Evolutionary conservation across 2,329 filamentous ascomycete species (phyloP).

Genomic region (Arthroderma uncinatum): DNA sequence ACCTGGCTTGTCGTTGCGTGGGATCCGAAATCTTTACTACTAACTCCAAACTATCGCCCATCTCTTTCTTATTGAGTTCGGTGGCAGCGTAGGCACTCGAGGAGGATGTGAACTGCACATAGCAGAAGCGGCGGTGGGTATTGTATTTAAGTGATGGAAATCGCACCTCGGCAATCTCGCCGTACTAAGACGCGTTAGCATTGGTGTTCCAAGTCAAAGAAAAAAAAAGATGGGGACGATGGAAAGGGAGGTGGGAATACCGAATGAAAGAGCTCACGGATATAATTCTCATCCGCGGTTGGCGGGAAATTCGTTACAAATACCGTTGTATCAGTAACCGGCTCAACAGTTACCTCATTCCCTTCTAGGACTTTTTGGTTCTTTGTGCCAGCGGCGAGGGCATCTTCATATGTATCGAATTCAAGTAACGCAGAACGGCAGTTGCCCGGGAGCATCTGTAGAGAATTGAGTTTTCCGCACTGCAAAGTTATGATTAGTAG

Average conservation of each 20-base stretch:
- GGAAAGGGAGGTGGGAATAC: slow-evolving; percentile 22
- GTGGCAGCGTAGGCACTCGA: slow-evolving; percentile 61
- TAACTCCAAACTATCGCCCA: slow-evolving; percentile 59
- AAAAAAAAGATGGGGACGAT: background rate
- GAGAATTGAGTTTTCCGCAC: slow-evolving; percentile 70
- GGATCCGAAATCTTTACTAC: slow-evolving; percentile 79
- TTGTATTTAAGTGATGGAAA: slow-evolving; percentile 89
- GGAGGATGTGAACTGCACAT: slow-evolving; percentile 70
- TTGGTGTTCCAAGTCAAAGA: background rate
- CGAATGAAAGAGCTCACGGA: slow-evolving; percentile 48
- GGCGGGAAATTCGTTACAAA: slow-evolving; percentile 84
- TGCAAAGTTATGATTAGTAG: slow-evolving; percentile 9
- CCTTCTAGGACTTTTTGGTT: slow-evolving; percentile 70
- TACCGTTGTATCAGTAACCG: slow-evolving; percentile 68
- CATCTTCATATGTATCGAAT: slow-evolving; percentile 70
- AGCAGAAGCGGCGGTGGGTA: slow-evolving; percentile 83
- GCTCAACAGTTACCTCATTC: slow-evolving; percentile 58
- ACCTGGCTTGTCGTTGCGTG: slow-evolving; percentile 60
- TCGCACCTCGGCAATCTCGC: slow-evolving; percentile 72
- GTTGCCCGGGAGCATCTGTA: slow-evolving; percentile 56
- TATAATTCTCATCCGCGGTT: slow-evolving; percentile 38
- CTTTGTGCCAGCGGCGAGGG: slow-evolving; percentile 65
- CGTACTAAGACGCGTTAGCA: slow-evolving; percentile 41
- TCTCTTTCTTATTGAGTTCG: slow-evolving; percentile 56
- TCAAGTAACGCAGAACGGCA: slow-evolving; percentile 68